Evolutionary conservation across 805 yeast species (phyloP).

Genomic region (Sugiyamaella floridensis): DNA sequence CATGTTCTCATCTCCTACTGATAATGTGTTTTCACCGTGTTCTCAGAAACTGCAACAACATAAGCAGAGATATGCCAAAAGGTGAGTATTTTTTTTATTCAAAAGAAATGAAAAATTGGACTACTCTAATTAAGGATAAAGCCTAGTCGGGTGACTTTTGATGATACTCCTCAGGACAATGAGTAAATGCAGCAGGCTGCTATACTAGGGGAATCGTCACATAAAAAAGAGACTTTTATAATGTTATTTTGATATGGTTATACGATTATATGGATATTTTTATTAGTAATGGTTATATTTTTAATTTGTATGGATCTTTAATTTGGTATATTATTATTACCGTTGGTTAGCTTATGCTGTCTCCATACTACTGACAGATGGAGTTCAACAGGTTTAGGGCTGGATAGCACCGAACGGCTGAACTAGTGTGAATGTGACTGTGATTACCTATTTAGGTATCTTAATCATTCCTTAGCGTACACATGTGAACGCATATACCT

Average conservation of each 20-base stretch:
- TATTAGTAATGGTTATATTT: not conserved
- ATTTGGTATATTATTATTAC: too few species aligned
- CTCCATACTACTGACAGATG: too few species aligned
- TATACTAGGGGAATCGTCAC: not conserved
- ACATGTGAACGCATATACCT: not conserved
- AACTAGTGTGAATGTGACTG: not conserved
- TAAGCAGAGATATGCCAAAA: slow-evolving; percentile 3
- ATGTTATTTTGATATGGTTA: not conserved
- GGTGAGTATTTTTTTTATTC: not conserved
- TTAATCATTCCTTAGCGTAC: not conserved
- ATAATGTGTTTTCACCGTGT: slow-evolving; percentile 19
- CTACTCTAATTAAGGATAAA: not conserved
- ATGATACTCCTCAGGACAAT: not conserved
- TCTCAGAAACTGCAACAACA: slow-evolving; percentile 14
- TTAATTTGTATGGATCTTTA: too few species aligned
- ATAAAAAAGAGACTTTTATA: not conserved
- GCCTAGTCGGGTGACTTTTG: not conserved
- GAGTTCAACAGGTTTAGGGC: too few species aligned
- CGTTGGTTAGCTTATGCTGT: too few species aligned
- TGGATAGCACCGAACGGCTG: not conserved
- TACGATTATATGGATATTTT: not conserved
- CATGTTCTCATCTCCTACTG: slow-evolving; percentile 19
- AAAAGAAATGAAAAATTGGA: not conserved
- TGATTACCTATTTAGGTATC: not conserved
- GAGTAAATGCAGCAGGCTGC: not conserved